Conservation (phyloP, 176 grass and related monocot species). For the Carex myosuroides region DNA sequence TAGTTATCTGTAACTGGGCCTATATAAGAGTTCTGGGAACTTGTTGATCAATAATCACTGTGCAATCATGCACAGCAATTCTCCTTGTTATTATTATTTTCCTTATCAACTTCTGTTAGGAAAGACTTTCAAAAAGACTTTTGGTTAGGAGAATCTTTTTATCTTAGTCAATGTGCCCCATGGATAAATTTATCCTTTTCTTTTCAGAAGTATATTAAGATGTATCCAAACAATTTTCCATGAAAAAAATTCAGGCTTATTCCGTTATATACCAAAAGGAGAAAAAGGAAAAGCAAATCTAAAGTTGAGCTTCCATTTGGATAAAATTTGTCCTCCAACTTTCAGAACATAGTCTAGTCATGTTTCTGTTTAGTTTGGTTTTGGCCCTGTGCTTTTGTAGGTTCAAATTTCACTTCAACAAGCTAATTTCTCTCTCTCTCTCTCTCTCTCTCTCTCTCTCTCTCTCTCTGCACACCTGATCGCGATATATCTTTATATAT, state of each 20-base stretch:
- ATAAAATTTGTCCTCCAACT: no score
- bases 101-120: neutral
- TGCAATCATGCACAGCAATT: neutral
- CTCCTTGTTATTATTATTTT: neutral
- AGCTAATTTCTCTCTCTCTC: no score
- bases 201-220: neutral
- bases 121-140: neutral
- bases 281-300: no score
- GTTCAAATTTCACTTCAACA: no score
- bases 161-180: neutral
- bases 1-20: neutral
- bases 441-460: no score
- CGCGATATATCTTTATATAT: no score
- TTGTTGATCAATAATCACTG: neutral
- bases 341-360: no score
- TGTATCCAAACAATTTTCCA: neutral
- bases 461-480: no score
- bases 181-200: neutral
- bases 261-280: no score
- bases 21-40: neutral
- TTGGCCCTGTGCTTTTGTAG: no score
- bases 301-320: no score
- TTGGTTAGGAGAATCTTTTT: neutral
- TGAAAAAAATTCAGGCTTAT: neutral
- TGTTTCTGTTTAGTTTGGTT: no score